Evolutionary conservation across 495 filamentous ascomycete genomes (phyloP).

Genomic region (Hypoxylon intermedium): DNA sequence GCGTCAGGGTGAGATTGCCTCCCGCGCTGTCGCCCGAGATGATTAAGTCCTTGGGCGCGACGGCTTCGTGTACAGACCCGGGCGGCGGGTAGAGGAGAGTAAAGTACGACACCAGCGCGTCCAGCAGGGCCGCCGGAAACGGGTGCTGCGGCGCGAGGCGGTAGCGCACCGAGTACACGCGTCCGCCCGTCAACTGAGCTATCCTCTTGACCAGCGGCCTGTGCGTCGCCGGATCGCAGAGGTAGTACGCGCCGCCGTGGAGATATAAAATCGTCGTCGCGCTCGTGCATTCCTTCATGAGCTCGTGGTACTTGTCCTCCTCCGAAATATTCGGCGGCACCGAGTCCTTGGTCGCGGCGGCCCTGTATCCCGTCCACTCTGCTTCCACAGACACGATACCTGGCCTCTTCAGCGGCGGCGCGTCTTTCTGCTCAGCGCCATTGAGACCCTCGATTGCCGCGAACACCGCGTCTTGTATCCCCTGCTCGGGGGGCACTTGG

Average conservation of each 20-base stretch:
- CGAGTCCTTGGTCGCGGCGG: conserved; percentile 61
- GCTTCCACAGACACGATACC: conserved; percentile 68
- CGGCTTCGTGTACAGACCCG: conserved; percentile 72
- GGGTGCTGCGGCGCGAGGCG: conserved; percentile 83
- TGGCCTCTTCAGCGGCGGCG: conserved; percentile 58
- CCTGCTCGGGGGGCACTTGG: conserved; percentile 56
- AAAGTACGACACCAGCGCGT: conserved; percentile 83
- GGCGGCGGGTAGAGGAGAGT: conserved; percentile 80
- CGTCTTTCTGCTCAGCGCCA: conserved; percentile 47
- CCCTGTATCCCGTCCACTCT: conserved; percentile 85
- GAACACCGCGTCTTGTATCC: conserved; percentile 65
- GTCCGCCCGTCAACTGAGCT: conserved; percentile 60
- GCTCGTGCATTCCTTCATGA: conserved; percentile 73
- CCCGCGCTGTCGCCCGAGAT: conserved; percentile 89
- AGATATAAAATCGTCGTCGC: conserved; percentile 81
- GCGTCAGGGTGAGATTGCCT: conserved; percentile 73
- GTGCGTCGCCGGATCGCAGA: conserved; percentile 80
- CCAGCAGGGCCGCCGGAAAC: conserved; percentile 83
- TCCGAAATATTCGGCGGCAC: conserved; percentile 68
- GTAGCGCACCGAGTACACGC: conserved; percentile 83
- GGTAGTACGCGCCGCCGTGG: conserved; percentile 86
- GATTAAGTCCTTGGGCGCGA: conserved; percentile 74
- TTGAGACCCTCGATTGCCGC: conserved; percentile 71
- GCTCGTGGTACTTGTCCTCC: conserved; percentile 69
- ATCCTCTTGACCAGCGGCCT: conserved; percentile 54